Conservation (phyloP, 306 rosid genomes). For the Castanea sativa region DNA sequence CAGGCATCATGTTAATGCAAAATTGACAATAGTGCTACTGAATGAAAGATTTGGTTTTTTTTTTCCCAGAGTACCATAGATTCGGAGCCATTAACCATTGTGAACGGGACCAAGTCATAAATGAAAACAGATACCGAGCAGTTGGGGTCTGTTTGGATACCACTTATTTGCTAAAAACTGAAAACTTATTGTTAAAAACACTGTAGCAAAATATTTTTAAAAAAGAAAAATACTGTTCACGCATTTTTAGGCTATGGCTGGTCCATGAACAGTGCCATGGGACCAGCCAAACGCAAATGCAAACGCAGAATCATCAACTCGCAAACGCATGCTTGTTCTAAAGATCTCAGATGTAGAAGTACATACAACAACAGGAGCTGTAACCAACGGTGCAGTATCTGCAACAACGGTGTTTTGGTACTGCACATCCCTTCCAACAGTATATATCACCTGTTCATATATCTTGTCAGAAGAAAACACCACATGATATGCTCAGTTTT, state of each 20-base stretch:
- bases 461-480: slow-evolving; percentile 23
- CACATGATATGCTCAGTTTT: slow-evolving; percentile 5
- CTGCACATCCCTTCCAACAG: slow-evolving; percentile 87
- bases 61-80: background rate
- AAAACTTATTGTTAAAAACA: too few species aligned
- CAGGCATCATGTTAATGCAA: background rate
- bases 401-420: slow-evolving; percentile 67
- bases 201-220: too few species aligned
- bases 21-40: background rate
- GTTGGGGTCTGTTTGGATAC: too few species aligned
- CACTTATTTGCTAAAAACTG: too few species aligned
- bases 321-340: background rate
- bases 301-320: too few species aligned
- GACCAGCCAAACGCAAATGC: too few species aligned
- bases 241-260: too few species aligned
- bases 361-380: slow-evolving; percentile 77
- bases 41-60: background rate
- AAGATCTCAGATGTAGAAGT: slow-evolving; percentile 22
- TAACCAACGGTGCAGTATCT: slow-evolving; percentile 64
- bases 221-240: too few species aligned
- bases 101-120: background rate
- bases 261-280: too few species aligned
- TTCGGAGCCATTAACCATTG: background rate
- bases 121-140: slow-evolving; percentile 24
- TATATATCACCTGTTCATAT: slow-evolving; percentile 76